Evolutionary conservation across 495 filamentous ascomycete genomes (phyloP), one percentile per base, ranked within the genome.

Genomic region (Astrothelium subdiscretum): DNA sequence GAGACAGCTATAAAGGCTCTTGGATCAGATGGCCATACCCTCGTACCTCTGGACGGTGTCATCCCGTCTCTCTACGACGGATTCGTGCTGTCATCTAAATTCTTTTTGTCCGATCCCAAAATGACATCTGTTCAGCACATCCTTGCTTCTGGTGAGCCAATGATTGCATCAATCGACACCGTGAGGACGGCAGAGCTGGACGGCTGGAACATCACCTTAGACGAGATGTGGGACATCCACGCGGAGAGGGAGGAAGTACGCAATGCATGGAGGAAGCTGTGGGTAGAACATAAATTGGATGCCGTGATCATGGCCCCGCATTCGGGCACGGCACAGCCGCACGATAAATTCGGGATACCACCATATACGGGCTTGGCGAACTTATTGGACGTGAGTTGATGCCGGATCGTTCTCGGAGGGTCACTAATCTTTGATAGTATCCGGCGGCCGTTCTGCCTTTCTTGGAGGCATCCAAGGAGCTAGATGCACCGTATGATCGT

Each of bases 291-390:
- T 24, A 32, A 72, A 20, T 66, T 83, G 20, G 80, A 84, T 72
- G 71, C 74, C 0, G 63, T 83, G 44, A 2, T 84, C 3, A 70
- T 73, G 44, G 77, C 80, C 11, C 74, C 72, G 42, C 73, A 76
- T 43, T 77, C 80, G 69, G 77, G 68, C 15, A 79, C 77, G 10
- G 80, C 81, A 0, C 71, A 76, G 24, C 65, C 69, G 12, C 73
- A 79, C 65, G 81, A 83, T 70, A 76, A 72, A 0, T 83, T 73
- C 64, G 77, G 78, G 0, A 63, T 73, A 57, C 70, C 75, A 18
- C 57, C 74, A 5, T 82, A 83, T 65, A 81, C 81, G 2, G 68
- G 77, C 8, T 59, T 82, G 31, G 71, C 72, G 69, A 83, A 81
- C 61, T n/a, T 82, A 61, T 59, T 82, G 2, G 78, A 83, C 72